Evolutionary conservation across 2,329 filamentous ascomycete genomes (phyloP).

Genomic region (Mycosphaerella arachidis): DNA sequence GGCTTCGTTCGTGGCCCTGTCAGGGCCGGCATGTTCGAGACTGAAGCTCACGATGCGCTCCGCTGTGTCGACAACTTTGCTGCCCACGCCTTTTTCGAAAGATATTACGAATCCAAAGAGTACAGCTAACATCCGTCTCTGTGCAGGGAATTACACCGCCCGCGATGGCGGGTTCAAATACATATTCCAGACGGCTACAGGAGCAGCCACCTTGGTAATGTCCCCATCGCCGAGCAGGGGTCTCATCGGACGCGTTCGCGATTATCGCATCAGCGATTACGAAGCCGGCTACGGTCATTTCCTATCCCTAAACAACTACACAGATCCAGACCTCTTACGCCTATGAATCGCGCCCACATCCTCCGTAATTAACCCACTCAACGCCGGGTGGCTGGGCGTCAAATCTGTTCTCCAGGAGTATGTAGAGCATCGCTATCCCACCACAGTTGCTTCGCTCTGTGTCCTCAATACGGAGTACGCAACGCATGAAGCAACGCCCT

Average conservation of each 20-base stretch:
- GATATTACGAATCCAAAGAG: too few species aligned
- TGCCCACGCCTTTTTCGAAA: too few species aligned
- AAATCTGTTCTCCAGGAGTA: slow-evolving; percentile 31
- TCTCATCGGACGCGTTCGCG: slow-evolving; percentile 40
- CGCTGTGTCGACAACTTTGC: too few species aligned
- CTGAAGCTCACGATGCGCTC: too few species aligned
- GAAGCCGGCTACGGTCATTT: slow-evolving; percentile 37
- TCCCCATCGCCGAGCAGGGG: slow-evolving; percentile 48
- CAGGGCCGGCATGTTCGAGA: too few species aligned
- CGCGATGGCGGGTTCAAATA: slow-evolving; percentile 36
- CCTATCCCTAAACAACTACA: slow-evolving; percentile 26
- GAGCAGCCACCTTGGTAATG: slow-evolving; percentile 39
- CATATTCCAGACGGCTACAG: slow-evolving; percentile 36
- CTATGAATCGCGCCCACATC: slow-evolving; percentile 35
- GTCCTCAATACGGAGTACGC: slow-evolving; percentile 35
- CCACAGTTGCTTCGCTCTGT: slow-evolving; percentile 31
- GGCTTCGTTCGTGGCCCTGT: too few species aligned
- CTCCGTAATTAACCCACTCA: slow-evolving; percentile 34
- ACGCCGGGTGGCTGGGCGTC: slow-evolving; percentile 36
- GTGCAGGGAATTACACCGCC: slow-evolving; percentile 28
- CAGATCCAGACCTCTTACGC: slow-evolving; percentile 31
- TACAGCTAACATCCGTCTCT: too few species aligned
- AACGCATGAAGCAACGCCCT: slow-evolving; percentile 20
- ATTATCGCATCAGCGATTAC: slow-evolving; percentile 35
- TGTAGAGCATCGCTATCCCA: slow-evolving; percentile 35